phyloP scores from a whole-genome alignment of 768 basidiomycete species.

The Leccinellum rugosiceps region DNA sequence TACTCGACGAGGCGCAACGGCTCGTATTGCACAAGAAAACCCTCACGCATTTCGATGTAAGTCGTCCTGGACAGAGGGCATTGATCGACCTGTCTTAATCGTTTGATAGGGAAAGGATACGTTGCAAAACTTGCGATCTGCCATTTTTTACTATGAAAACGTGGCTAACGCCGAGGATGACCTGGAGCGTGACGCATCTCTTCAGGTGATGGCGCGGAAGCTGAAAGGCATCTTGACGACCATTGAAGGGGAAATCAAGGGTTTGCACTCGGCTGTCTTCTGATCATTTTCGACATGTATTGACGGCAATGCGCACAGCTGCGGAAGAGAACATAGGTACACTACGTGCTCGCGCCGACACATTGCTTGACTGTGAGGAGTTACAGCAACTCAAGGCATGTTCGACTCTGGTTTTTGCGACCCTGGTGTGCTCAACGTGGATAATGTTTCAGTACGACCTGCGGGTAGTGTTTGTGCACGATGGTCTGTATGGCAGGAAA shows the following conservation, averaged over 20 bases:
- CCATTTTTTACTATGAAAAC: constrained; percentile 70
- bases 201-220: constrained; percentile 46
- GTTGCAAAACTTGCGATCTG: constrained; percentile 55
- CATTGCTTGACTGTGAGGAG: constrained; percentile 60
- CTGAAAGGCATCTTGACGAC: constrained; percentile 50
- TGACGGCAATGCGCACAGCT: constrained; percentile 34
- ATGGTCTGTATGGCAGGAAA: constrained; percentile 72
- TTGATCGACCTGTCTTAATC: background rate
- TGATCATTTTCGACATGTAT: background rate
- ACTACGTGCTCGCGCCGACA: constrained; percentile 43
- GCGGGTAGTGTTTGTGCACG: constrained; percentile 73
- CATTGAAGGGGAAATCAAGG: constrained; percentile 52
- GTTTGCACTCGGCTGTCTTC: constrained; percentile 32
- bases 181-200: constrained; percentile 40
- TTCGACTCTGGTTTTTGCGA: constrained; percentile 2
- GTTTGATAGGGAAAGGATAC: constrained; percentile 55
- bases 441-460: constrained; percentile 66
- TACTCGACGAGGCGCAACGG: constrained; percentile 46
- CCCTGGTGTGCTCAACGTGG: background rate
- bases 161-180: constrained; percentile 52
- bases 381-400: constrained; percentile 58
- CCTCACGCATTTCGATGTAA: constrained; percentile 55
- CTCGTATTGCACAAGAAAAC: constrained; percentile 44
- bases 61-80: constrained; percentile 17
- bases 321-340: constrained; percentile 48